Evolutionary conservation across 2,329 filamentous ascomycete species (phyloP), one percentile per base, ranked within the genome.

Genomic region (Fusarium sp.): DNA sequence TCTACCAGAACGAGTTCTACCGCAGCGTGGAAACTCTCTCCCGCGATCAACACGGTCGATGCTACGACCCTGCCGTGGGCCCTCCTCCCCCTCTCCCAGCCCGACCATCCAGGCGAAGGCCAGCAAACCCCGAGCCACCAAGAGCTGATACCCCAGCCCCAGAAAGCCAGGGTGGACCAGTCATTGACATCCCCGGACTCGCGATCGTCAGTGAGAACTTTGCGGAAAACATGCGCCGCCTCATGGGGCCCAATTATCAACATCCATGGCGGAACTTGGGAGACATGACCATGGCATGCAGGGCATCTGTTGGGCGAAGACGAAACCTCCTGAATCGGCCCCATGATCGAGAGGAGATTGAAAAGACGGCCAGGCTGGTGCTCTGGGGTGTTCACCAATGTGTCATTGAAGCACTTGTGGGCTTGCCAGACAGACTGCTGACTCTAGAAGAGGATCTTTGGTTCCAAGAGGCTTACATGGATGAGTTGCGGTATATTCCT

Each of bases 371-470:
- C 11, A 52, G 40, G 14, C 21, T 53, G 4, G 17, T 17, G 11
- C 4, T 35, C n/a, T 53, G 50, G 50, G 29, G 47, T 2, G 47
- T 50, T 40, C 20, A 50, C 13, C 1, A 23, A 2, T 25, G 20
- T 23, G 25, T 50, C 11, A 41, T 29, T 14, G 18, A 6, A 8
- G 47, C 25, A 9, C 35, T 50, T 3, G 27, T 50, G 1, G 47
- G 47, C 1, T 41, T n/a, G 35, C 25, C 35, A 8, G 8, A 2
- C 2, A 5, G 6, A 5, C 2, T n/a, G 2, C 15, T 7, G 14
- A 29, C 14, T 4, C 2, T 6, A 5, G 10, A n/a, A 8, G 23
- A 40, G 14, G 4, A 5, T 0, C 9, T 4, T 21, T 33, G 10
- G 14, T 21, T 29, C 5, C 13, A n/a, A 1, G n/a, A 15, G 11